phyloP scores from a whole-genome alignment of 345 rosid genomes.

The Populus deltoides region DNA sequence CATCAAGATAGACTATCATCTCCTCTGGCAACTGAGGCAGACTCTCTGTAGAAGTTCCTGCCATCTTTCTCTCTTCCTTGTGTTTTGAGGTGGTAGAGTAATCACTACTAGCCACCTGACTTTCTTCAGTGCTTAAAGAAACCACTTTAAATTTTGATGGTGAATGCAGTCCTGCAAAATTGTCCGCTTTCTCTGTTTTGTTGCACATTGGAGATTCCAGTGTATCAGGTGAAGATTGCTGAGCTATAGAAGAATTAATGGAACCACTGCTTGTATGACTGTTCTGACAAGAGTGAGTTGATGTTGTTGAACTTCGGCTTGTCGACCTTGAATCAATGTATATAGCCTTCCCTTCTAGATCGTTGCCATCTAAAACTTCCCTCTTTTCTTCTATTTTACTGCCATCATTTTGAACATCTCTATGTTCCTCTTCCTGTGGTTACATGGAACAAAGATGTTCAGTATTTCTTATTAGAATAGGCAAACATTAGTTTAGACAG shows the following conservation, averaged over 20 bases:
- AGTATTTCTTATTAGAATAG: background rate
- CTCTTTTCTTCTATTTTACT: background rate
- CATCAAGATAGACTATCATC: constrained; percentile 47
- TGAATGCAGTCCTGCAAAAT: background rate
- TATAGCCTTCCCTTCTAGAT: background rate
- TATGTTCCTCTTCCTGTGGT: constrained; percentile 24
- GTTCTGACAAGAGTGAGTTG: background rate
- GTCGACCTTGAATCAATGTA: background rate
- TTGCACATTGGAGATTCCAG: constrained; percentile 5
- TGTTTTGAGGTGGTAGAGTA: background rate
- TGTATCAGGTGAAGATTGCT: constrained; percentile 31
- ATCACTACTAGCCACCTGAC: background rate
- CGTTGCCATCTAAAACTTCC: background rate
- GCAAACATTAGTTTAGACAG: background rate
- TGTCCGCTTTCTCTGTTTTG: constrained; percentile 6
- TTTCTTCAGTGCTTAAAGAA: constrained; percentile 9
- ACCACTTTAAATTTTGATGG: background rate
- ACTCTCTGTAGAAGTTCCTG: constrained; percentile 43
- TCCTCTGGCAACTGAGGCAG: constrained; percentile 31
- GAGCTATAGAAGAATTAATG: constrained; percentile 21
- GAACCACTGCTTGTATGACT: constrained; percentile 22
- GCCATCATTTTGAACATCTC: background rate
- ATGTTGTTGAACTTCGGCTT: background rate
- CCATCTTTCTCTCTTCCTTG: constrained; percentile 7
- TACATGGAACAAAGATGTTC: background rate